Conservation (phyloP, 352 stramenopile species). For the Elongisporangium anandrum region DNA sequence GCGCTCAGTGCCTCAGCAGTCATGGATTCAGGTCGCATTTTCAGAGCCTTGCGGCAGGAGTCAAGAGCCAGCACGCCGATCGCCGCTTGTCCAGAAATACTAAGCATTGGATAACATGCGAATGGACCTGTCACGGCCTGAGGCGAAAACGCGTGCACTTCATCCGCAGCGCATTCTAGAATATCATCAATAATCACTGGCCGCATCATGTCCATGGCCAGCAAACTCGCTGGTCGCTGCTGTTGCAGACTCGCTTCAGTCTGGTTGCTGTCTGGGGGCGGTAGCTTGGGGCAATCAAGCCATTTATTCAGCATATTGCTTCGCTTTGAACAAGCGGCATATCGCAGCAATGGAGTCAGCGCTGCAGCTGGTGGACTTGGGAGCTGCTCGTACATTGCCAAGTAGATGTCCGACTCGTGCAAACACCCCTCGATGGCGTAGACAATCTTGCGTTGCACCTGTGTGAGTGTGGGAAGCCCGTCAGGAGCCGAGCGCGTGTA, state of each 20-base stretch:
- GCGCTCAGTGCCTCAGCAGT: constrained; percentile 30
- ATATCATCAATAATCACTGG: constrained; percentile 39
- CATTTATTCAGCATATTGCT: background rate
- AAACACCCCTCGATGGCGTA: constrained; percentile 51
- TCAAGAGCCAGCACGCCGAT: constrained; percentile 64
- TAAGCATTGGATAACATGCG: constrained; percentile 44
- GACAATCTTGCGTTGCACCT: constrained; percentile 54
- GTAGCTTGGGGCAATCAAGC: background rate
- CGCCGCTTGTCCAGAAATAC: background rate
- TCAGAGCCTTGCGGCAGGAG: constrained; percentile 40
- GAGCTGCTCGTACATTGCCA: constrained; percentile 57
- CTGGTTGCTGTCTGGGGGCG: constrained; percentile 4
- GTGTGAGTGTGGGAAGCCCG: constrained; percentile 46
- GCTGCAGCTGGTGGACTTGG: constrained; percentile 23
- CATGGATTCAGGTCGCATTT: constrained; percentile 57
- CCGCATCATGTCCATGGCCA: constrained; percentile 20
- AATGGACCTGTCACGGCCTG: constrained; percentile 35
- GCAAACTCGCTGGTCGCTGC: constrained; percentile 18
- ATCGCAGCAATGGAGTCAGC: constrained; percentile 31
- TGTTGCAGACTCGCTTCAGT: background rate
- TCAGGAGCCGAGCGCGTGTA: constrained; percentile 15
- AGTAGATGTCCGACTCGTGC: constrained; percentile 66
- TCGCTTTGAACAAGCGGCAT: constrained; percentile 32
- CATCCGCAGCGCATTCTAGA: constrained; percentile 1
- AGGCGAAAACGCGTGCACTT: constrained; percentile 20